These are phyloP conservation scores for Colletotrichum gloeosporioides DNA, from an alignment of 2,329 filamentous ascomycete species.

Conservation along the genomic window DNA sequence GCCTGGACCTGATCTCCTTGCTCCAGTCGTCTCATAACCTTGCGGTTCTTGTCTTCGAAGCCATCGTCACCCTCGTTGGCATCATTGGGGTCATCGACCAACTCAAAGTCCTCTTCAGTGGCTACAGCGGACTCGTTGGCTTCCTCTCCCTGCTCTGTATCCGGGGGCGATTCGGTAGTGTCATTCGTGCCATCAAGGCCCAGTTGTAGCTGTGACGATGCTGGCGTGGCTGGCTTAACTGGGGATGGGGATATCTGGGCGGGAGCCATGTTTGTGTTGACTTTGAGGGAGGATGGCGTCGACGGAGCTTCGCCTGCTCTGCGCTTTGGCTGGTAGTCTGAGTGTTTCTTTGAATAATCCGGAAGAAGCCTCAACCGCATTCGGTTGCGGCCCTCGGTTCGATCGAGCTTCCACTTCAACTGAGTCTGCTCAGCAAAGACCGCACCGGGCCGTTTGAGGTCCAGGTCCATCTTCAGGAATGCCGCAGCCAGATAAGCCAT, in stretches of 20 bases:
- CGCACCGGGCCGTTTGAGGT: slow-evolving; percentile 80
- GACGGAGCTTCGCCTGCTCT: slow-evolving; percentile 41
- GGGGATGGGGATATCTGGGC: slow-evolving; percentile 17
- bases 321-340: slow-evolving; percentile 85
- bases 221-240: slow-evolving; percentile 27
- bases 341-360: slow-evolving; percentile 71
- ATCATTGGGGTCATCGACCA: slow-evolving; percentile 91
- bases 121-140: slow-evolving; percentile 35
- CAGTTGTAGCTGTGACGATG: slow-evolving; percentile 22
- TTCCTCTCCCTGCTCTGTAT: slow-evolving; percentile 30
- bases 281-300: slow-evolving; percentile 14
- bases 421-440: slow-evolving; percentile 72
- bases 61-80: slow-evolving; percentile 75
- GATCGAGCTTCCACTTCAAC: slow-evolving; percentile 89
- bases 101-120: slow-evolving; percentile 91
- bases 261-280: slow-evolving; percentile 23
- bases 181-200: slow-evolving; percentile 16
- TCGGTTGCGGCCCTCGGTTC: slow-evolving; percentile 92
- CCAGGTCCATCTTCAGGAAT: slow-evolving; percentile 79
- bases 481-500: slow-evolving; percentile 76
- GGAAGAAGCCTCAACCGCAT: slow-evolving; percentile 90
- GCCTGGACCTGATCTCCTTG: slow-evolving; percentile 91
- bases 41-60: slow-evolving; percentile 97
- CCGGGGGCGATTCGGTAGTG: slow-evolving; percentile 21
- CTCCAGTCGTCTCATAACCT: slow-evolving; percentile 93